These are phyloP conservation scores for Aureococcus anophagefferens DNA, from an alignment of 108 stramenopile species.

Conservation along the genomic window DNA sequence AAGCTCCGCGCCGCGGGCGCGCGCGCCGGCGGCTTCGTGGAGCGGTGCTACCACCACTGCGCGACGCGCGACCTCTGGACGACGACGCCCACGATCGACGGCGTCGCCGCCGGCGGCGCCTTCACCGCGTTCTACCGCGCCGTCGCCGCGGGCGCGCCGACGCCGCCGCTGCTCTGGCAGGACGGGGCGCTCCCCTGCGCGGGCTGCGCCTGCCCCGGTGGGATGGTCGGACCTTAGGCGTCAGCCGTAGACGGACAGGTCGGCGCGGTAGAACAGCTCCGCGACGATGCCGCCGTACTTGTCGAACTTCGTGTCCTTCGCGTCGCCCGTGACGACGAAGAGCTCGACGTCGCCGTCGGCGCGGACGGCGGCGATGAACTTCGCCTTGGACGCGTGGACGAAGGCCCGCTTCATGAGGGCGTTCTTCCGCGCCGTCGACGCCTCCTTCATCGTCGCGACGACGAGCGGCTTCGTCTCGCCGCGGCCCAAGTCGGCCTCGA, in stretches of 20 bases:
- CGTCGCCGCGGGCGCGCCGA: too few species aligned
- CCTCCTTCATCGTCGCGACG: slow-evolving; percentile 3
- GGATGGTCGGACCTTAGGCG: too few species aligned
- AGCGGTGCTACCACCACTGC: too few species aligned
- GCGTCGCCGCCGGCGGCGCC: too few species aligned
- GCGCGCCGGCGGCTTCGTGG: too few species aligned
- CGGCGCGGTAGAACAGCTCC: slow-evolving; percentile 3
- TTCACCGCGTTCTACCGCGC: too few species aligned
- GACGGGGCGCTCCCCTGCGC: too few species aligned
- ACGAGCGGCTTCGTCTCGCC: background rate
- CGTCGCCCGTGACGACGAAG: background rate
- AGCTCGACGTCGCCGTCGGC: slow-evolving; percentile 2
- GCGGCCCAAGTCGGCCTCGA: background rate
- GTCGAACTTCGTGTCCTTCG: background rate
- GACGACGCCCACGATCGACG: too few species aligned
- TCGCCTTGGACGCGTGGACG: background rate
- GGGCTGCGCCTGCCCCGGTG: too few species aligned
- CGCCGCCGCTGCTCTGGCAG: too few species aligned
- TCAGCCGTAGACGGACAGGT: background rate
- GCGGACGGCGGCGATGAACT: background rate
- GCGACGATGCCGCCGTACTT: slow-evolving; percentile 1
- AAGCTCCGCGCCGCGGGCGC: too few species aligned
- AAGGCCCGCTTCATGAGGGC: slow-evolving; percentile 1
- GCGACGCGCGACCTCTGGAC: too few species aligned
- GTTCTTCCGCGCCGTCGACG: background rate